Conservation (phyloP, 2,329 filamentous ascomycete species). For the Claviceps paspali region DNA sequence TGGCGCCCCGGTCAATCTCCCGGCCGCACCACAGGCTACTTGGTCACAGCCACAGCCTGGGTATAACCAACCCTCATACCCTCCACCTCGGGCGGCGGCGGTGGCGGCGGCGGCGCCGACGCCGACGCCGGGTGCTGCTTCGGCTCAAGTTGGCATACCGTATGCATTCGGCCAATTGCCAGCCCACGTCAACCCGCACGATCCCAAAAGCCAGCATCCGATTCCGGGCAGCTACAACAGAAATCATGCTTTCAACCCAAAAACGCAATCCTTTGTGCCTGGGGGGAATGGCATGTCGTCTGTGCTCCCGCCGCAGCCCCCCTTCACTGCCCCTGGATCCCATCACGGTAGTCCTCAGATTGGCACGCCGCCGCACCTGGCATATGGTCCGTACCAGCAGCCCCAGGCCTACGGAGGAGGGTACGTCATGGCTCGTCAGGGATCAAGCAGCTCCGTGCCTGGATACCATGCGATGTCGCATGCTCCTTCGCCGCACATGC, state of each 20-base stretch:
- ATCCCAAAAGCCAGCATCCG: conserved; percentile 63
- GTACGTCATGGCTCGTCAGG: conserved; percentile 41
- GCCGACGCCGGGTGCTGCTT: conserved; percentile 13
- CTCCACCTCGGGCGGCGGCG: conserved; percentile 11
- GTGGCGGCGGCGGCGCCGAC: conserved; percentile 14
- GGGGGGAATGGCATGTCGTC: conserved; percentile 32
- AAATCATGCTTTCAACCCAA: conserved; percentile 74
- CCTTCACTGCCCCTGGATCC: conserved; percentile 31
- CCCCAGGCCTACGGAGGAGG: conserved; percentile 31
- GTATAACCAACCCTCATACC: conserved; percentile 18
- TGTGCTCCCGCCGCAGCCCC: conserved; percentile 30
- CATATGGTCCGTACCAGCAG: conserved; percentile 33
- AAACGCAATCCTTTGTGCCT: conserved; percentile 84
- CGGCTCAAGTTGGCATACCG: conserved; percentile 24
- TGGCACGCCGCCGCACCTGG: conserved; percentile 33
- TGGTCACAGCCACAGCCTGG: conserved; percentile 25
- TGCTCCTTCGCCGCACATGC: conserved; percentile 19
- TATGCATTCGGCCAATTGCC: conserved; percentile 74
- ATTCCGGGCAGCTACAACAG: conserved; percentile 73
- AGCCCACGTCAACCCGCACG: conserved; percentile 51
- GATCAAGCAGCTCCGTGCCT: conserved; percentile 38
- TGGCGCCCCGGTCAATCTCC: conserved; percentile 17
- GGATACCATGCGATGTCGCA: conserved; percentile 31
- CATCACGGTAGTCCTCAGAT: conserved; percentile 40
- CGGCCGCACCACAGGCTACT: conserved; percentile 17